A percentile compares a stretch with the other conserved stretches of the same genome.
Evolutionary conservation across 2,329 filamentous ascomycete species (phyloP).

Genomic region (Anthostomella pinea): DNA sequence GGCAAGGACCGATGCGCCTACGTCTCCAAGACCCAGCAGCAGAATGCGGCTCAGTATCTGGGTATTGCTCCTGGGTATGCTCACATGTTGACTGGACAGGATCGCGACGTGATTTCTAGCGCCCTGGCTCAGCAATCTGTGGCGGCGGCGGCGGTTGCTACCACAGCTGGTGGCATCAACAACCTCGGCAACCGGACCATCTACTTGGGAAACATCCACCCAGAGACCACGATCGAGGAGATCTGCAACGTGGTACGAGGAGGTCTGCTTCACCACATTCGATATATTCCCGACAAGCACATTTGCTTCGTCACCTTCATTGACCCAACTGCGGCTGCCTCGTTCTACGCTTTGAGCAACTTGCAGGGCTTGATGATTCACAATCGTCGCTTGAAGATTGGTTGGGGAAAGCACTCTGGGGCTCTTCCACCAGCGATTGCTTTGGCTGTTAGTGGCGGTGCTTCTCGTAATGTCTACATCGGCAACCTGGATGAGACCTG

Average conservation of each 20-base stretch:
- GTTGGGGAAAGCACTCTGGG: conserved; percentile 98
- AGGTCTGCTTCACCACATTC: conserved; percentile 93
- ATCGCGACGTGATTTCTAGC: conserved; percentile 94
- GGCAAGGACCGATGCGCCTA: conserved; percentile 98
- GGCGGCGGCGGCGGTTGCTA: conserved; percentile 92
- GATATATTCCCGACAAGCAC: conserved; percentile 99
- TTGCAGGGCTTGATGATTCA: conserved; percentile 98
- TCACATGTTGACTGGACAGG: conserved; percentile 91
- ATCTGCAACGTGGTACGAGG: conserved; percentile 99
- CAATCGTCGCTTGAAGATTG: conserved; percentile 95
- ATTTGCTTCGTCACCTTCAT: conserved; percentile 99
- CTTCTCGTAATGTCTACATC: conserved; percentile 97
- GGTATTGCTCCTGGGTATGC: conserved; percentile 96
- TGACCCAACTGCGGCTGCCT: conserved; percentile 94
- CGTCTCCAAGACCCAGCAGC: conserved; percentile 98
- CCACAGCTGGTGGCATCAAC: conserved; percentile 92
- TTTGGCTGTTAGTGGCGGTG: conserved; percentile 90
- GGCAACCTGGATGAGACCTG: conserved; percentile 96
- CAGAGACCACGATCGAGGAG: conserved; percentile 97
- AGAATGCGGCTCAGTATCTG: conserved; percentile 96
- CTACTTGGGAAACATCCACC: conserved; percentile 97
- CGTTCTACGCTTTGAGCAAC: conserved; percentile 97
- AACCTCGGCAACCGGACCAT: conserved; percentile 97
- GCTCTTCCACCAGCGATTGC: conserved; percentile 94
- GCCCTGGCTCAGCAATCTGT: conserved; percentile 96